Conservation (phyloP, 805 yeast genomes). For the Sugiyamaella valdiviana region DNA sequence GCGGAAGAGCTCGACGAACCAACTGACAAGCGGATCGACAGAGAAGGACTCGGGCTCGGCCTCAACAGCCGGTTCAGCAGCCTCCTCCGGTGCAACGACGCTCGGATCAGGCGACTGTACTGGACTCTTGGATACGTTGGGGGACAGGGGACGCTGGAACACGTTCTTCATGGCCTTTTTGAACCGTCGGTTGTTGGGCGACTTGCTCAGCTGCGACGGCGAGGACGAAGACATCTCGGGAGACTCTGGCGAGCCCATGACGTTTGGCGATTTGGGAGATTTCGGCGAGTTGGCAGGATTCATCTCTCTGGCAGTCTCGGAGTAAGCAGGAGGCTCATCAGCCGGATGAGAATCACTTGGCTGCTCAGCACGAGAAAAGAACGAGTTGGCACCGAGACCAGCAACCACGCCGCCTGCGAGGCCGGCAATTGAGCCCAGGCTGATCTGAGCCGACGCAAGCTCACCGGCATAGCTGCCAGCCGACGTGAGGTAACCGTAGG, state of each 20-base stretch:
- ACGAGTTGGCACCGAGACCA: neutral
- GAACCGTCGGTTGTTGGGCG: slow-evolving; percentile 12
- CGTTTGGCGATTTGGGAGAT: neutral
- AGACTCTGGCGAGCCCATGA: neutral
- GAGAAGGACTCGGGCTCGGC: neutral
- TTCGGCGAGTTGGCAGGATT: neutral
- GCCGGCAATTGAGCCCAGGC: neutral
- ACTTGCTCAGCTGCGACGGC: slow-evolving; percentile 3
- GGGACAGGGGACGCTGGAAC: slow-evolving; percentile 3
- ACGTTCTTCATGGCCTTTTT: slow-evolving; percentile 15
- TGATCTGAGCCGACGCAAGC: neutral
- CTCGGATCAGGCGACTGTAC: neutral
- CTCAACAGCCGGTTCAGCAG: neutral
- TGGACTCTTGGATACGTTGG: neutral
- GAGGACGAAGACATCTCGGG: neutral
- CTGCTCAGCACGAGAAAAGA: neutral
- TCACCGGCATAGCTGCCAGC: neutral
- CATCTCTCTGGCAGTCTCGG: neutral
- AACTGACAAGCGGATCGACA: slow-evolving; percentile 13
- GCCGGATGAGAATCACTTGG: neutral
- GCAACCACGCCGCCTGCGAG: neutral
- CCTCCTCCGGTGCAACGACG: neutral
- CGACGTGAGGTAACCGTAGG: neutral
- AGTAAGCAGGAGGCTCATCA: neutral
- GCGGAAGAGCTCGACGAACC: slow-evolving; percentile 18